Percentiles rank a stretch among this genome's conserved stretches.
These are phyloP conservation scores for Mycena leptocephala DNA, from an alignment of 768 basidiomycete species.

Conservation along the genomic window DNA sequence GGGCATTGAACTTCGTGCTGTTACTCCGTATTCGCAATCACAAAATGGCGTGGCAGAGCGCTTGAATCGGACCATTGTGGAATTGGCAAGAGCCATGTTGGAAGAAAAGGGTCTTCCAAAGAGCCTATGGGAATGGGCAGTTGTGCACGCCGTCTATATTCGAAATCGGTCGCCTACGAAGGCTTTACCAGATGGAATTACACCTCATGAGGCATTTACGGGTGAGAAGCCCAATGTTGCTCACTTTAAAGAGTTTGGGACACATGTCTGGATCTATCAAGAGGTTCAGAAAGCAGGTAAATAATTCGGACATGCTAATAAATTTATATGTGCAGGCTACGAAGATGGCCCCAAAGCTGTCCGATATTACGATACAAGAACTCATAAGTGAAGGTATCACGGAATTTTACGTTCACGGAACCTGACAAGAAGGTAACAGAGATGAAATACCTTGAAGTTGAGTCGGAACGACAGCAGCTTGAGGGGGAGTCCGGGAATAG, in stretches of 20 bases:
- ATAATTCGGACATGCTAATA: neutral
- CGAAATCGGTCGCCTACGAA: conserved; percentile 29
- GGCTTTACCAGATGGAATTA: neutral
- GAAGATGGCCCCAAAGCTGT: no score
- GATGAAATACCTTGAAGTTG: neutral
- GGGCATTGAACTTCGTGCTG: conserved; percentile 35
- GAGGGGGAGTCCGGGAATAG: conserved; percentile 1
- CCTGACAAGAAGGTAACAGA: neutral
- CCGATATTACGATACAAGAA: conserved; percentile 30
- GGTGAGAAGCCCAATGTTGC: conserved; percentile 10
- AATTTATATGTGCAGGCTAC: conserved; percentile 22
- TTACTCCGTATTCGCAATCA: conserved; percentile 53
- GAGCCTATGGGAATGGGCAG: conserved; percentile 41
- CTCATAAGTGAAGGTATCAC: neutral
- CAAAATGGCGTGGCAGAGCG: conserved; percentile 60
- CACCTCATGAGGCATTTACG: conserved; percentile 18
- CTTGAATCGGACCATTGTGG: conserved; percentile 48
- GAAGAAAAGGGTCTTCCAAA: conserved; percentile 35
- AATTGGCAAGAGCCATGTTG: conserved; percentile 50
- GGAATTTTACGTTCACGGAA: conserved; percentile 1
- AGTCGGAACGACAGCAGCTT: neutral
- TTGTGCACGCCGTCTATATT: conserved; percentile 39
- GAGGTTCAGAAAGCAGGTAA: conserved; percentile 1
- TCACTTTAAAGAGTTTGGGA: conserved; percentile 21
- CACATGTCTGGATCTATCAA: conserved; percentile 24